phyloP scores from a whole-genome alignment of 805 yeast species.

The Ascoidea rubescens region DNA sequence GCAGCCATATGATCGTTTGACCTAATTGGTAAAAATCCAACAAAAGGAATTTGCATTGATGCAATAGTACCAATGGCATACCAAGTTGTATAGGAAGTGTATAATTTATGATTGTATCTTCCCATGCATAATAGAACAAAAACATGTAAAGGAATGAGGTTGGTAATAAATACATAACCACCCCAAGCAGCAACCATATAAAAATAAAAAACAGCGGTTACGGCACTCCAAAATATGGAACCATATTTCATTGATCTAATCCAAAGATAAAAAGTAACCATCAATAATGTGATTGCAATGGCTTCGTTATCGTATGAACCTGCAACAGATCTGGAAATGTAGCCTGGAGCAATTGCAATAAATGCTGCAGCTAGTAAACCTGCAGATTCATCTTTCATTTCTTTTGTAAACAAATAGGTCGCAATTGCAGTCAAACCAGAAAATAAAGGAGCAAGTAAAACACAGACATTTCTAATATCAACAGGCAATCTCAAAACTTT shows the following conservation, averaged over 20 bases:
- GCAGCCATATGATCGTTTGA: conserved; percentile 99
- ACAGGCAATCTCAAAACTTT: conserved; percentile 60
- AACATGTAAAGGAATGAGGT: conserved; percentile 90
- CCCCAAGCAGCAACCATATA: conserved; percentile 99
- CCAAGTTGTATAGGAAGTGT: conserved; percentile 93
- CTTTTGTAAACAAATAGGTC: conserved; percentile 76
- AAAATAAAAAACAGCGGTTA: conserved; percentile 81
- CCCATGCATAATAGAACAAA: conserved; percentile 90
- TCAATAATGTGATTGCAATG: conserved; percentile 86
- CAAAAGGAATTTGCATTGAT: conserved; percentile 98
- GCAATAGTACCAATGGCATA: conserved; percentile 94
- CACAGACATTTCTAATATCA: conserved; percentile 93
- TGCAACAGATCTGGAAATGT: conserved; percentile 95
- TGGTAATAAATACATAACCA: conserved; percentile 97
- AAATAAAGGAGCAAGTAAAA: conserved; percentile 90
- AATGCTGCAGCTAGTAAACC: conserved; percentile 88
- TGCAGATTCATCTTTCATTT: conserved; percentile 80
- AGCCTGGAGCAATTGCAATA: conserved; percentile 97
- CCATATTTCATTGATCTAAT: conserved; percentile 88
- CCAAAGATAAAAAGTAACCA: conserved; percentile 96
- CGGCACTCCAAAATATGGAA: conserved; percentile 68
- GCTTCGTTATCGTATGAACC: conserved; percentile 99
- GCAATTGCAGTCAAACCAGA: conserved; percentile 85
- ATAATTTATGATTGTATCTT: conserved; percentile 68
- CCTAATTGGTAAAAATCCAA: conserved; percentile 91